Percentiles rank a stretch among this genome's conserved stretches.
phyloP scores from a whole-genome alignment of 148 eudicot genomes.

The Dysphania ambrosioides region DNA sequence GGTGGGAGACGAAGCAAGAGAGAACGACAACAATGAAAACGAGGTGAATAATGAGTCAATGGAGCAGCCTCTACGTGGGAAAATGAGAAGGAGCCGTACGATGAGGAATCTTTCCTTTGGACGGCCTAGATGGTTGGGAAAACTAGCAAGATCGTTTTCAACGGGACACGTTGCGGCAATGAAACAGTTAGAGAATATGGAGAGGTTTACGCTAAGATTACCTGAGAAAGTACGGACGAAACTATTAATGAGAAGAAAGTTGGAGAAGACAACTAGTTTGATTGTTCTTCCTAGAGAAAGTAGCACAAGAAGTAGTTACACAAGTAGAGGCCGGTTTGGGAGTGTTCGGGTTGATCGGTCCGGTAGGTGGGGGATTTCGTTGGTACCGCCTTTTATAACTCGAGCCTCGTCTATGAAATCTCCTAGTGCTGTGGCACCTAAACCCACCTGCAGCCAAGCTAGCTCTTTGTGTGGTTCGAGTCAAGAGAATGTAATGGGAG shows the following conservation, averaged over 20 bases:
- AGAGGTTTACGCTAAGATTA: slow-evolving; percentile 35
- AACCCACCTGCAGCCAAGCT: not conserved
- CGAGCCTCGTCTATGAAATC: not conserved
- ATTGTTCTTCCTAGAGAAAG: no score
- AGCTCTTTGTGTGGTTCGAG: not conserved
- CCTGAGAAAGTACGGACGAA: slow-evolving; percentile 40
- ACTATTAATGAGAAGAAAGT: slow-evolving; percentile 14
- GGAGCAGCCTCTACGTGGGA: not conserved
- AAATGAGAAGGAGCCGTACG: slow-evolving; percentile 24
- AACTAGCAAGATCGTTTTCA: slow-evolving; percentile 41
- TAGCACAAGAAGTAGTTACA: no score
- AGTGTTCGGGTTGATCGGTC: not conserved
- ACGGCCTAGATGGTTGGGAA: slow-evolving; percentile 31
- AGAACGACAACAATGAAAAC: no score
- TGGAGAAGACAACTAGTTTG: not conserved
- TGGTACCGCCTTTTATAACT: not conserved
- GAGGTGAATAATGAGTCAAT: not conserved
- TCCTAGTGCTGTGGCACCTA: not conserved
- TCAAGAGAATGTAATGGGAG: not conserved
- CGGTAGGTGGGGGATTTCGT: not conserved
- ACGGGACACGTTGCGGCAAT: slow-evolving; percentile 43
- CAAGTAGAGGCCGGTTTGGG: not conserved
- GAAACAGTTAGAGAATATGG: slow-evolving; percentile 36
- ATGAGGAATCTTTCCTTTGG: slow-evolving; percentile 28
- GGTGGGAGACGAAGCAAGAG: not conserved